Percentiles rank a stretch among this genome's conserved stretches.
Conservation (phyloP, 2,329 filamentous ascomycete genomes). For the Aspergillus sojae region DNA sequence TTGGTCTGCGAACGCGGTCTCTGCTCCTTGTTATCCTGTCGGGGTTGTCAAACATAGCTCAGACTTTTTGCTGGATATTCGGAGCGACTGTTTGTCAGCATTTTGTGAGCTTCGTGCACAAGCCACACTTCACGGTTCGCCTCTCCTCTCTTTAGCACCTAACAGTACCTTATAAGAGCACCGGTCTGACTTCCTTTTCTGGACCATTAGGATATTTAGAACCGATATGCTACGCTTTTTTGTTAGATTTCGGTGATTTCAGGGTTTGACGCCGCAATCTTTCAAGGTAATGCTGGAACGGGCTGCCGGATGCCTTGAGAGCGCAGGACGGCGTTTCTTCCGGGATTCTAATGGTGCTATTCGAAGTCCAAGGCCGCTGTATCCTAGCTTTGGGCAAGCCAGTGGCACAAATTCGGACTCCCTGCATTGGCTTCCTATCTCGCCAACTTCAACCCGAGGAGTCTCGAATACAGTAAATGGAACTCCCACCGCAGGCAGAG, state of each 20-base stretch:
- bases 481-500: slow-evolving; percentile 14
- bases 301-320: slow-evolving; percentile 53
- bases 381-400: slow-evolving; percentile 40
- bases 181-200: slow-evolving; percentile 5
- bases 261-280: slow-evolving; percentile 31
- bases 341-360: slow-evolving; percentile 43
- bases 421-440: slow-evolving; percentile 37
- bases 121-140: slow-evolving; percentile 12
- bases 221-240: slow-evolving; percentile 32
- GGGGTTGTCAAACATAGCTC: background rate
- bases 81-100: background rate
- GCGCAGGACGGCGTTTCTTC: slow-evolving; percentile 50
- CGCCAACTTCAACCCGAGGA: slow-evolving; percentile 26
- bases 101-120: slow-evolving; percentile 14
- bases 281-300: slow-evolving; percentile 55
- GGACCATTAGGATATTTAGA: background rate
- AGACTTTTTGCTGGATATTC: background rate
- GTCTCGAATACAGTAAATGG: slow-evolving; percentile 18
- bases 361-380: slow-evolving; percentile 39
- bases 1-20: slow-evolving; percentile 1
- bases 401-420: slow-evolving; percentile 32
- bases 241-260: slow-evolving; percentile 26
- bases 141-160: slow-evolving; percentile 8
- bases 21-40: background rate
- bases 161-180: slow-evolving; percentile 7